A percentile compares a stretch with the other conserved stretches of the same genome.
Evolutionary conservation across 2,329 filamentous ascomycete species (phyloP).

Genomic region (Amauroascus verrucosus): DNA sequence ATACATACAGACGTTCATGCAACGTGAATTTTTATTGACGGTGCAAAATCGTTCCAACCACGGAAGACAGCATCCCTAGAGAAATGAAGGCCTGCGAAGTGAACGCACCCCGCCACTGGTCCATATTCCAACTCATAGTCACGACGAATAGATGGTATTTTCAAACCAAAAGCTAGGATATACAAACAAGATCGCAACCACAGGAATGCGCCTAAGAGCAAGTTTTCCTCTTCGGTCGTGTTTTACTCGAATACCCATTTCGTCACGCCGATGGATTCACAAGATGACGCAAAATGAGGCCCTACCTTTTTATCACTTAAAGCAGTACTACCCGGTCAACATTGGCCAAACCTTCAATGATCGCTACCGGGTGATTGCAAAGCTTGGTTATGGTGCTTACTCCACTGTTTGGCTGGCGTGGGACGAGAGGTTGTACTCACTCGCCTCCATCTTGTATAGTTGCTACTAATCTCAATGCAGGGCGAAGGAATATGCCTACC

Average conservation of each 20-base stretch:
- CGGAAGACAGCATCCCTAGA: too few relatives aligned
- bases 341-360: constrained; percentile 18
- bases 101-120: too few relatives aligned
- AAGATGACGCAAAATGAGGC: constrained; percentile 6
- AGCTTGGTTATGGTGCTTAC: constrained; percentile 22
- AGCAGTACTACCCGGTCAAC: constrained; percentile 19
- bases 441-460: not conserved
- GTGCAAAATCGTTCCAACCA: too few relatives aligned
- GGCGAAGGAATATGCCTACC: constrained; percentile 14
- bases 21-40: too few relatives aligned
- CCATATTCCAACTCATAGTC: too few relatives aligned
- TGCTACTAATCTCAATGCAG: constrained; percentile 9
- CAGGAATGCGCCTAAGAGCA: too few relatives aligned
- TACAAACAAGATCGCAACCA: too few relatives aligned
- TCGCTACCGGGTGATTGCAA: constrained; percentile 19
- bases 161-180: too few relatives aligned
- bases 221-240: too few relatives aligned
- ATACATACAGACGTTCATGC: too few relatives aligned
- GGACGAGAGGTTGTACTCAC: constrained; percentile 14
- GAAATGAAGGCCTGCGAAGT: too few relatives aligned
- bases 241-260: not conserved
- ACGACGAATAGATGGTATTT: too few relatives aligned
- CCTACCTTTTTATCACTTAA: constrained; percentile 17
- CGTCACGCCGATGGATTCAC: not conserved
- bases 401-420: constrained; percentile 21